A percentile compares a stretch with the other conserved stretches of the same genome.
phyloP scores from a whole-genome alignment of 345 rosid species.

The Citropsis articulata region DNA sequence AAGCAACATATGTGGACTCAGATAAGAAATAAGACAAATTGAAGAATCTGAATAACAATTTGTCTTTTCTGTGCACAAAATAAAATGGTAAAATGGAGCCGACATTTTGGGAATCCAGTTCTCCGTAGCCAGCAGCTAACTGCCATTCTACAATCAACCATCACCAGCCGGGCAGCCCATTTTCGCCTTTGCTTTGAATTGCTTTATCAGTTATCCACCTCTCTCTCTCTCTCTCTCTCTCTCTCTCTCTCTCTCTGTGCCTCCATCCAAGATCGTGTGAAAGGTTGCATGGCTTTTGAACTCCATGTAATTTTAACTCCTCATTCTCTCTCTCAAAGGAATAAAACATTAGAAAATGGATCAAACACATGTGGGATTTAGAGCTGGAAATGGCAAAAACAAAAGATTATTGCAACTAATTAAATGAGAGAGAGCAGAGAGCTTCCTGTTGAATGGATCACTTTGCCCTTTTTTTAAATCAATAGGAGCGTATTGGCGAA shows the following conservation, averaged over 20 bases:
- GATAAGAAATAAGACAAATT: neutral
- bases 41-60: constrained; percentile 9
- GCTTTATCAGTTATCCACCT: neutral
- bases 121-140: neutral
- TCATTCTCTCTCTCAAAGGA: neutral
- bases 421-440: neutral
- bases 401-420: neutral
- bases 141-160: neutral
- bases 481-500: neutral
- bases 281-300: constrained; percentile 31
- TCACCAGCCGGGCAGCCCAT: neutral
- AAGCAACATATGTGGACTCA: neutral
- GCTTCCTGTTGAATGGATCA: constrained; percentile 2
- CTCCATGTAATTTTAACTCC: neutral
- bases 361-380: constrained; percentile 10
- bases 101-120: constrained; percentile 14
- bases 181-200: constrained; percentile 2
- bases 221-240: neutral
- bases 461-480: neutral
- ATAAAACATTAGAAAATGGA: constrained; percentile 1
- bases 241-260: neutral
- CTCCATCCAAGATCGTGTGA: constrained; percentile 15
- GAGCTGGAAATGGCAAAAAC: neutral
- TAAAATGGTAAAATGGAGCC: constrained; percentile 14
- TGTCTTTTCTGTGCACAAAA: constrained; percentile 20